phyloP scores from a whole-genome alignment of 176 grass and related monocot genomes.

The Aegilops bicornis region DNA sequence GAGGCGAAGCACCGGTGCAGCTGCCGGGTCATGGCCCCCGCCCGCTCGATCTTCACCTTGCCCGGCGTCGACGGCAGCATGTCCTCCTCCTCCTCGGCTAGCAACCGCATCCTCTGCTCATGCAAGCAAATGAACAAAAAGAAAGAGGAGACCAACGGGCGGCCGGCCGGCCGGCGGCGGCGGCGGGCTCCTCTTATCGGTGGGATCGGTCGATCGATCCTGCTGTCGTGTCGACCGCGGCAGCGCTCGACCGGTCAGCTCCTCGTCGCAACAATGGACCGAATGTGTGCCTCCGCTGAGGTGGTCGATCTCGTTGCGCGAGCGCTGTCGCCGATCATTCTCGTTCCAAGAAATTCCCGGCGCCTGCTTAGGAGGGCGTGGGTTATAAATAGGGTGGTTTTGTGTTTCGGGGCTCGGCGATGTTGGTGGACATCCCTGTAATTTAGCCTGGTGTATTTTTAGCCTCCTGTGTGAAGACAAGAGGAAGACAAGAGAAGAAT shows the following conservation, averaged over 20 bases:
- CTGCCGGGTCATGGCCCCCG: slow-evolving; percentile 41
- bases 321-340: background rate
- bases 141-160: background rate
- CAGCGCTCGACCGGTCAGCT: background rate
- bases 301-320: background rate
- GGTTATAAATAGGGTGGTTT: slow-evolving; percentile 45
- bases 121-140: background rate
- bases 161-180: background rate
- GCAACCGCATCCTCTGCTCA: slow-evolving; percentile 44
- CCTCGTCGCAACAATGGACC: background rate
- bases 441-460: slow-evolving; percentile 45
- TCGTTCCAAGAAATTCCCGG: background rate
- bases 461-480: background rate
- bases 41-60: slow-evolving; percentile 72
- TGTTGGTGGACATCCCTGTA: slow-evolving; percentile 41
- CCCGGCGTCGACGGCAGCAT: slow-evolving; percentile 67
- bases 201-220: background rate
- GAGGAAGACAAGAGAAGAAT: background rate
- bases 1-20: slow-evolving; percentile 77
- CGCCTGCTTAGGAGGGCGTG: slow-evolving; percentile 14
- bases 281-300: background rate
- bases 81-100: slow-evolving; percentile 59
- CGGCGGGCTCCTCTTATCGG: background rate
- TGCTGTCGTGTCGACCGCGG: background rate
- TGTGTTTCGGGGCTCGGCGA: slow-evolving; percentile 24